These are phyloP conservation scores for Candida germanica DNA, from an alignment of 805 yeast species.

Conservation along the genomic window DNA sequence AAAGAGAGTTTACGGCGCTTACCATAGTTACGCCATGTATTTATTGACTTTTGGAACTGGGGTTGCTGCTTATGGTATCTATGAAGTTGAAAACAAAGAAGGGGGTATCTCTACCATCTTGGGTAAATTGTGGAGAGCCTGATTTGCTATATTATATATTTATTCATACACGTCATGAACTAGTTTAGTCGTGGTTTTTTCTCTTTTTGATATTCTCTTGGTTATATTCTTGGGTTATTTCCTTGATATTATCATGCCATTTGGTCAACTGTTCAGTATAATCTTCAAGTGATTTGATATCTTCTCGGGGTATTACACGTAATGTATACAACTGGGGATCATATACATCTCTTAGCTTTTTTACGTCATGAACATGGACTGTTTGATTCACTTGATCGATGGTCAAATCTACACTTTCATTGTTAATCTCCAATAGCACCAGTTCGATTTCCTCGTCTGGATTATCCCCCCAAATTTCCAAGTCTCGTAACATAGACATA, in stretches of 20 bases:
- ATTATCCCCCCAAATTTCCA: slow-evolving; percentile 4
- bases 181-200: neutral
- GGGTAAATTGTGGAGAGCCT: slow-evolving; percentile 37
- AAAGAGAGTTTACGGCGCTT: slow-evolving; percentile 63
- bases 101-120: slow-evolving; percentile 60
- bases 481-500: too few species aligned
- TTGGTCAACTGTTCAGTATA: slow-evolving; percentile 13
- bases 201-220: neutral
- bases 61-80: slow-evolving; percentile 67
- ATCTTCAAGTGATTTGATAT: slow-evolving; percentile 18
- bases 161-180: slow-evolving; percentile 1
- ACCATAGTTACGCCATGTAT: slow-evolving; percentile 60
- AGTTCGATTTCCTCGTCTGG: slow-evolving; percentile 9
- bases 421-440: slow-evolving; percentile 11
- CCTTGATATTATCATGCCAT: slow-evolving; percentile 7
- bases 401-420: slow-evolving; percentile 1
- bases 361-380: slow-evolving; percentile 18
- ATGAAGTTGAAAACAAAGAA: slow-evolving; percentile 61
- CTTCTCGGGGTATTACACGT: slow-evolving; percentile 18
- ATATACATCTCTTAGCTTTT: slow-evolving; percentile 30
- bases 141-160: slow-evolving; percentile 10
- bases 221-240: neutral
- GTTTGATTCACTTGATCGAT: slow-evolving; percentile 24
- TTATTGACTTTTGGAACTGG: slow-evolving; percentile 61
- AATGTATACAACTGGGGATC: slow-evolving; percentile 20